Conservation (phyloP, 2,329 filamentous ascomycete species). For the Meredithiella fracta region DNA sequence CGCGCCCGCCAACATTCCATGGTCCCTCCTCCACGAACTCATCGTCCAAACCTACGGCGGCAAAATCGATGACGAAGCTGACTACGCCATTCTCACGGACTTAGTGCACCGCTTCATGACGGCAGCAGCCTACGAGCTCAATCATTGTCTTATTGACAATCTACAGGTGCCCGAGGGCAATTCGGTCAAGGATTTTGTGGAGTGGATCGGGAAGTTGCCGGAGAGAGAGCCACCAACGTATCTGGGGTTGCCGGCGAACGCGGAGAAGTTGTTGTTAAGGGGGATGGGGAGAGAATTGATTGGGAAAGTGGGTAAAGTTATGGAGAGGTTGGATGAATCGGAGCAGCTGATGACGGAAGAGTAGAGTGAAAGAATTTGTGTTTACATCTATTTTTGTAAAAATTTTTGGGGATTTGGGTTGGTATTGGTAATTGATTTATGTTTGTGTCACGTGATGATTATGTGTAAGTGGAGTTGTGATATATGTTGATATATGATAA, state of each 20-base stretch:
- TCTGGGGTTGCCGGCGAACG: conserved; percentile 81
- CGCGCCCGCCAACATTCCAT: conserved; percentile 82
- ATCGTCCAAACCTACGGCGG: conserved; percentile 92
- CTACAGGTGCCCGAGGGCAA: conserved; percentile 68
- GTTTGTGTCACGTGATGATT: neutral
- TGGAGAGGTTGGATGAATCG: conserved; percentile 78
- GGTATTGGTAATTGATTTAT: neutral
- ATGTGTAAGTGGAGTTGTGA: neutral
- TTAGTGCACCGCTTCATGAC: conserved; percentile 70
- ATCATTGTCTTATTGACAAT: conserved; percentile 70
- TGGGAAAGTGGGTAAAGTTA: conserved; percentile 66
- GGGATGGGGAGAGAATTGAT: conserved; percentile 77
- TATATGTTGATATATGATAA: too few species aligned
- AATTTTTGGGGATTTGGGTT: conserved; percentile 8
- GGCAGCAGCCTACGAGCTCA: conserved; percentile 76
- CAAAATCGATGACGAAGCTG: conserved; percentile 83
- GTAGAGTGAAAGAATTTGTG: conserved; percentile 14
- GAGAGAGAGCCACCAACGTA: conserved; percentile 95
- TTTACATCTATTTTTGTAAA: conserved; percentile 14
- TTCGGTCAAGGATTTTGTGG: conserved; percentile 67
- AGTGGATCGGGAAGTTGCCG: conserved; percentile 80
- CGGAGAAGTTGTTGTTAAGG: conserved; percentile 85
- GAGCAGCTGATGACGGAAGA: conserved; percentile 71
- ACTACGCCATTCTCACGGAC: conserved; percentile 56
- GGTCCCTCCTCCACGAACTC: conserved; percentile 85